Percentiles rank a stretch among this genome's conserved stretches.
phyloP scores from a whole-genome alignment of 257 asterid genomes.

The Mentha longifolia region DNA sequence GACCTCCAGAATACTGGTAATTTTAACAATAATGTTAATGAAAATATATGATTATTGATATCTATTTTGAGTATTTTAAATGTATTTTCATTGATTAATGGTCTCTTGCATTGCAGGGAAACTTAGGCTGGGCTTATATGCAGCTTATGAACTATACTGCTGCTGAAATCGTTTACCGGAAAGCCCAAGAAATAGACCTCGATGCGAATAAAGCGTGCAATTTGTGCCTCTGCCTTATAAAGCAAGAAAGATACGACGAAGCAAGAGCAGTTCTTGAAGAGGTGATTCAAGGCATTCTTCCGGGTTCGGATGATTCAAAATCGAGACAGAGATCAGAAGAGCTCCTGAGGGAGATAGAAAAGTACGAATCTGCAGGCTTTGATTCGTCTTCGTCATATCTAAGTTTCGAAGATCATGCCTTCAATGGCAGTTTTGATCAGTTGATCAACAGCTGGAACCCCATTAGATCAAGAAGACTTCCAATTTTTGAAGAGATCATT shows the following conservation, averaged over 20 bases:
- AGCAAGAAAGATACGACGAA: conserved; percentile 61
- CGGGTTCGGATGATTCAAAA: conserved; percentile 69
- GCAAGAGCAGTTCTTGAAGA: conserved; percentile 69
- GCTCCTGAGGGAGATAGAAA: conserved; percentile 59
- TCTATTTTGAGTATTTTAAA: no score
- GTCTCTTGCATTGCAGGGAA: conserved; percentile 57
- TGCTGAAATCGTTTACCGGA: conserved; percentile 71
- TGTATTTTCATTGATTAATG: no score
- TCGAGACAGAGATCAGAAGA: conserved; percentile 55
- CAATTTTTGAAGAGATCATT: conserved; percentile 87
- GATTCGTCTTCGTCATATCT: conserved; percentile 31
- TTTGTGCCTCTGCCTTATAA: conserved; percentile 64
- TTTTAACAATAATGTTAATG: not conserved
- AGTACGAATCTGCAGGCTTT: conserved; percentile 19
- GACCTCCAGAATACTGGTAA: conserved; percentile 84
- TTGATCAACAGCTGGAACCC: conserved; percentile 72
- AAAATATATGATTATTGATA: not conserved
- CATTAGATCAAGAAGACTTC: conserved; percentile 72
- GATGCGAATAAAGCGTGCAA: conserved; percentile 91
- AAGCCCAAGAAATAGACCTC: conserved; percentile 78
- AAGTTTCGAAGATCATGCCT: conserved; percentile 55
- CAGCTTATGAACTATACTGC: conserved; percentile 66
- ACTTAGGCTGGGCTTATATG: conserved; percentile 96
- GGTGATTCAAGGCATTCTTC: conserved; percentile 47
- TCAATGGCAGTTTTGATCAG: conserved; percentile 68